phyloP scores from a whole-genome alignment of 2,329 filamentous ascomycete genomes.

The Allantophomopsis cytisporea region DNA sequence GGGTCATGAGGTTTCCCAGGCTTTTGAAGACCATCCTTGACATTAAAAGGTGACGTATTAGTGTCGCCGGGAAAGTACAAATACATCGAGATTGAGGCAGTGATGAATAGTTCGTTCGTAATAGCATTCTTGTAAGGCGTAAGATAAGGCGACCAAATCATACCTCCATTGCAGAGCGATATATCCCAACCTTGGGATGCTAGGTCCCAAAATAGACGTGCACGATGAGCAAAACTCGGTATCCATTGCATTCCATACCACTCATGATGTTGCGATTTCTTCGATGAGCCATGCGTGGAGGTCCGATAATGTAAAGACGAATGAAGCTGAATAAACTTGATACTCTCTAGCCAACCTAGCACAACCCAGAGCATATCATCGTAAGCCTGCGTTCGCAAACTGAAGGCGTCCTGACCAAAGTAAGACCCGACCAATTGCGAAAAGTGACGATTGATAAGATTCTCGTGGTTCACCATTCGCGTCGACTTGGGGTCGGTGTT shows the following conservation, averaged over 20 bases:
- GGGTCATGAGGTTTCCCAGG: slow-evolving; percentile 32
- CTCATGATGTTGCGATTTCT: not conserved
- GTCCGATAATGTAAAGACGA: slow-evolving; percentile 43
- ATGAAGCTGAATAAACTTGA: slow-evolving; percentile 65
- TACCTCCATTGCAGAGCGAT: slow-evolving; percentile 69
- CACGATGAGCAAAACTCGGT: slow-evolving; percentile 67
- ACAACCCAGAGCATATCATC: slow-evolving; percentile 97
- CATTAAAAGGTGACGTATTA: slow-evolving; percentile 54
- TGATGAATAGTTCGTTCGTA: slow-evolving; percentile 82
- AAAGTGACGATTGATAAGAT: slow-evolving; percentile 75
- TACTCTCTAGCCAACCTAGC: slow-evolving; percentile 74
- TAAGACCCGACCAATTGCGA: slow-evolving; percentile 66
- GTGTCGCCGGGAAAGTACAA: slow-evolving; percentile 72
- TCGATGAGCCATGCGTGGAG: slow-evolving; percentile 22
- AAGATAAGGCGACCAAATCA: slow-evolving; percentile 77
- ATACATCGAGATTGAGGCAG: slow-evolving; percentile 81
- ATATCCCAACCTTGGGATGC: slow-evolving; percentile 72
- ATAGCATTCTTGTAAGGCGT: slow-evolving; percentile 91
- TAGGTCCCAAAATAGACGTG: slow-evolving; percentile 75
- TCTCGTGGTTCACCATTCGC: slow-evolving; percentile 41
- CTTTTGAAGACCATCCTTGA: slow-evolving; percentile 10
- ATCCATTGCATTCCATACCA: slow-evolving; percentile 74
- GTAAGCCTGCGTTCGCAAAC: slow-evolving; percentile 65
- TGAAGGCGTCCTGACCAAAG: slow-evolving; percentile 71
- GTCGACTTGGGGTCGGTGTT: slow-evolving; percentile 4